Base-by-base conservation (phyloP, 140 eudicot genomes). In the Eryngium alpinum region DNA sequence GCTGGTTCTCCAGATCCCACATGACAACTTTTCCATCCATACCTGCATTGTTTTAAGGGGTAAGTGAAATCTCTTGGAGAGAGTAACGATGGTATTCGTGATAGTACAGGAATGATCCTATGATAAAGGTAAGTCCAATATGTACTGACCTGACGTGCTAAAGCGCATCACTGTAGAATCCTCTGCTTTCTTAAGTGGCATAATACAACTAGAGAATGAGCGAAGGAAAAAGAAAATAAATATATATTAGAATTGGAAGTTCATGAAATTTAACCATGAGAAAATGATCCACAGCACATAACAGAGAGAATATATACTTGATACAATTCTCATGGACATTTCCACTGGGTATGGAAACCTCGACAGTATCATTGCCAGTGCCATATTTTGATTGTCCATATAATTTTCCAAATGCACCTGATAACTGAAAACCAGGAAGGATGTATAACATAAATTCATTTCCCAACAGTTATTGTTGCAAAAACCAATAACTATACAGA, bases 361-460 rank as follows among this genome's bases (percentile, higher is more conserved):
- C 90, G 49, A 62, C 82, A 28, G 62, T 65, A 51, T 93, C 92
- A 80, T 87, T 90, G 88, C 88, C 79, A 22, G 80, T 77, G 81
- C 91, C 91, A 84, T 86, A 87, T 81, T 86, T 95, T 28, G 99
- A 88, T 85, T 95, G 97, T 78, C 99, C 91, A 87, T 95, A 95
- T 67, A 95, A 86, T 87, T 95, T 95, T 66, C 98, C 99, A 85
- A 93, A 91, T 70, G 97, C 97, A 86, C 85, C 99, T 9, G 99
- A 91, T 63, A 90, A 73, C 99, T 95, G 92, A 72, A 88, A 83
- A 73, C 34, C 78, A 60, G 63, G 85, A 53, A 82, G 46, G 76
- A 65, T 34, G 49, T 10, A 75, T 80, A n/a, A 84, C 5, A 62
- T 43, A 75, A 70, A 24, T 9, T 25, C 65, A 65, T 21, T 24